Evolutionary conservation across 208 protist genomes (phyloP), one percentile per base, ranked within the genome.

Genomic region (Leishmania arabica): DNA sequence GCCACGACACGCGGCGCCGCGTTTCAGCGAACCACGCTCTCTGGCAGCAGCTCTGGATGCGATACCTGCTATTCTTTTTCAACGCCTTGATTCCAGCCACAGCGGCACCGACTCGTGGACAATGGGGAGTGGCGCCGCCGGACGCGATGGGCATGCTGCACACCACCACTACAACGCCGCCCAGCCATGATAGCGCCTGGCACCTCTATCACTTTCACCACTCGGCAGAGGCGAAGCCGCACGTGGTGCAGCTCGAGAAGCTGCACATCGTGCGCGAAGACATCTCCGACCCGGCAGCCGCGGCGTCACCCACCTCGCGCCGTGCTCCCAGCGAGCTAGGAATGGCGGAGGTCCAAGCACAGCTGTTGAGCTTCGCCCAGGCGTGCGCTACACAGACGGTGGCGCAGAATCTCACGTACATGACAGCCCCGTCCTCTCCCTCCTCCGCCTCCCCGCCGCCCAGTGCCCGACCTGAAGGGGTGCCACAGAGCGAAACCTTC

Each of bases 1-100:
- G 71, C 73, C 71, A 60, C 31, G 73, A 71, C 1, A 75, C 5
- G 3, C 53, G 78, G 3, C 82, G 72, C 19, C 82, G 82, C 49
- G 51, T 77, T 21, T 76, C 53, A 34, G 72, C 21, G 2, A 77
- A 75, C 54, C 24, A 85, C 34, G 49, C 64, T 0, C 77, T 85
- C 21, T 85, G 82, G 82, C 82, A 85, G 78, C 77, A 82, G 82
- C 71, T 85, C 68, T 85, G 82, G 82, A 79, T 85, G 72, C 82
- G 70, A 17, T 85, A 85, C 74, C 45, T 85, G 31, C 37, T 82
- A 3, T 54, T 76, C 40, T 85, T 85, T 53, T 62, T 15, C 53
- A 24, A n/a, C 60, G 81, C 82, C 27, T 75, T 85, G n/a, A 71
- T 85, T 40, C 82, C 82, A 9, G 15, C 65, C 5, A 7, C 56